Evolutionary conservation across 2,329 filamentous ascomycete genomes (phyloP).

Genomic region (Nemania sp.): DNA sequence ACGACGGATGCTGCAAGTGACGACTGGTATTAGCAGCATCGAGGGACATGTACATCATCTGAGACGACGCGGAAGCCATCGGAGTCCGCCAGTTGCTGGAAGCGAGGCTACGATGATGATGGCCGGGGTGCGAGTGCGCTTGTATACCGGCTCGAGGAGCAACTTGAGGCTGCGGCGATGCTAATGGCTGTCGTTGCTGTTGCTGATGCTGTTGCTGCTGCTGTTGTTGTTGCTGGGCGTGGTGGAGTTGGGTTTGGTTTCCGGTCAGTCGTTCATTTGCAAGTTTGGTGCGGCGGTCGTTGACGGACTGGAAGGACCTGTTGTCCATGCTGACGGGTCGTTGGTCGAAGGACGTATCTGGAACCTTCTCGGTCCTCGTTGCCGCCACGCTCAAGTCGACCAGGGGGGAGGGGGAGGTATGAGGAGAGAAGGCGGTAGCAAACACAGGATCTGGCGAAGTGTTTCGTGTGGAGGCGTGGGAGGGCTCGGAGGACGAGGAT

Average conservation of each 20-base stretch:
- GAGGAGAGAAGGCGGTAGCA: conserved; percentile 14
- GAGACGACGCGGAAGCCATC: conserved; percentile 26
- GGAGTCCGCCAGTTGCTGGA: conserved; percentile 40
- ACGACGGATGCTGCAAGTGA: conserved; percentile 11
- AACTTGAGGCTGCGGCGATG: conserved; percentile 27
- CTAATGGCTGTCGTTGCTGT: conserved; percentile 5
- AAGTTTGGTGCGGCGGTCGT: conserved; percentile 37
- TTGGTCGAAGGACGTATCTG: conserved; percentile 28
- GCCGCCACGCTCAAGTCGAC: conserved; percentile 30
- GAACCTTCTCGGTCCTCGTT: conserved; percentile 30
- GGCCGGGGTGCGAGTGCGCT: conserved; percentile 3
- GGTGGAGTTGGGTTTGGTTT: conserved; percentile 27
- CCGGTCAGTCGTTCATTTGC: conserved; percentile 27
- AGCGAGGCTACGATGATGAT: conserved; percentile 33
- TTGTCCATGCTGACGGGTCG: conserved; percentile 36
- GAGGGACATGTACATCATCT: conserved; percentile 29
- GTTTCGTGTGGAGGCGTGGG: conserved; percentile 36
- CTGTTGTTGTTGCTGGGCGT: conserved; percentile 7
- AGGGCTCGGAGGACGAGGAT: conserved; percentile 39
- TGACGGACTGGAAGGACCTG: conserved; percentile 39
- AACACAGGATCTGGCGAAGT: conserved; percentile 33
- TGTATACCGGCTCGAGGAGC: conserved; percentile 27
- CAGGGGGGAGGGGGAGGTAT: conserved; percentile 34
- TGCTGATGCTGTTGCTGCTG: conserved; percentile 21
- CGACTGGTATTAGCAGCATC: conserved; percentile 21